Percentiles rank a stretch among this genome's conserved stretches.
phyloP scores from a whole-genome alignment of 179 eudicot genomes.

The Nepenthes alata region DNA sequence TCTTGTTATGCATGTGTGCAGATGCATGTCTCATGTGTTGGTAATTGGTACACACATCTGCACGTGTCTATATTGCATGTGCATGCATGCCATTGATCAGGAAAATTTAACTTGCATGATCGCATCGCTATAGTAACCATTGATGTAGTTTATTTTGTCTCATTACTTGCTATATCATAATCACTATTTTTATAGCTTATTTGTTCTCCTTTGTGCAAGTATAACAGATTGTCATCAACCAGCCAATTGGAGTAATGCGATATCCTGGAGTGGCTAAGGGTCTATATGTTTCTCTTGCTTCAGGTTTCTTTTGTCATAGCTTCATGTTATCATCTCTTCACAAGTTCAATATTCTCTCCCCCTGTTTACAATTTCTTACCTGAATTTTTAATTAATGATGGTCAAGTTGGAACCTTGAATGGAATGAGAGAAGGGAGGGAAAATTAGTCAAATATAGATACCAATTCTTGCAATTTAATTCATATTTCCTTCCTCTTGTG shows the following conservation, averaged over 20 bases:
- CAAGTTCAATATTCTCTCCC: neutral
- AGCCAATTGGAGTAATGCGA: conserved; percentile 69
- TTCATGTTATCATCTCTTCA: neutral
- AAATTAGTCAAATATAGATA: too few species aligned
- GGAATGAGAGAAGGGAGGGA: neutral
- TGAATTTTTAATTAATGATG: neutral
- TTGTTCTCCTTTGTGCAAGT: neutral
- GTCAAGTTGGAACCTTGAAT: neutral
- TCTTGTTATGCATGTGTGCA: too few species aligned
- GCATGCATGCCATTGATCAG: neutral
- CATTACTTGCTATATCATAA: neutral
- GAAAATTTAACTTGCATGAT: neutral
- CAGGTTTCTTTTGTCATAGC: conserved; percentile 37
- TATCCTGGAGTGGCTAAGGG: conserved; percentile 95
- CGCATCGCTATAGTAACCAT: neutral
- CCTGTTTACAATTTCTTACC: neutral
- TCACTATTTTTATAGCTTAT: neutral
- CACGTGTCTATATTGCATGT: neutral
- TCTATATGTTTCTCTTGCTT: conserved; percentile 76
- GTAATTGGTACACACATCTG: neutral
- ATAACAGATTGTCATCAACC: conserved; percentile 55
- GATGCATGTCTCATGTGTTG: neutral
- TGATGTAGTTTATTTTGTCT: neutral
- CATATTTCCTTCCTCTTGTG: neutral
- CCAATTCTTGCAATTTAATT: too few species aligned